Evolutionary conservation across 257 asterid species (phyloP), one percentile per base, ranked within the genome.

Genomic region (Ajuga chamaepitys): DNA sequence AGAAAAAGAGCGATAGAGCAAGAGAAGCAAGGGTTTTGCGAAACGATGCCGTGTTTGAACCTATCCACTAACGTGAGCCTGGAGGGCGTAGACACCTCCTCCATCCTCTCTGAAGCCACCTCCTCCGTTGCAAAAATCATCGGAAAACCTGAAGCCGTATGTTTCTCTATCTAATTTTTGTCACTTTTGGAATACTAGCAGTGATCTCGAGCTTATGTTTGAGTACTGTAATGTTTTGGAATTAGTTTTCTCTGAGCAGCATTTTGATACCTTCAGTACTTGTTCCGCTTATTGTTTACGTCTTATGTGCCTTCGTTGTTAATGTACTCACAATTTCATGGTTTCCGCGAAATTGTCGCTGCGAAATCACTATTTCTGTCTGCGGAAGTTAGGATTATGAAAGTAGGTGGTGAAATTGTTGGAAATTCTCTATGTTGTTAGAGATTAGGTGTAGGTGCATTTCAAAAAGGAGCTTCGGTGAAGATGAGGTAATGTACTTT

Each of bases 1-100:
- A 41, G 34, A 4, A 21, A 16, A 24, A 45, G 70, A 22, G 48
- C 4, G 70, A 7, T 46, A 16, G 59, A 9, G 50, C 10, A 24
- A 30, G 13, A 59, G 42, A 60, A 48, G 62, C 44, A 56, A 60
- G 73, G 74, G 66, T 62, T 70, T 73, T 4, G 13, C 57, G 16
- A 51, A 67, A 85, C 82, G 77, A 92, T 92, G 98, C 98, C 98
- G 86, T 92, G 97, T 74, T 76, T 92, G 75, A 87, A 87, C 80
- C 76, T 92, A 42, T 92, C 98, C 13, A 89, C 97, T 0, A 89
- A 89, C 81, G 96, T 92, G 16, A 85, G 79, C 83, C 83, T 92
- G 51, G 97, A 92, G 24, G 94, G 89, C 67, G 79, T 84, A 0
- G 97, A 92, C 65, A 80, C 95, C 68, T 93, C 97, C 67, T 60